These are phyloP conservation scores for Piloderma croceum DNA, from an alignment of 768 basidiomycete genomes.

Conservation along the genomic window DNA sequence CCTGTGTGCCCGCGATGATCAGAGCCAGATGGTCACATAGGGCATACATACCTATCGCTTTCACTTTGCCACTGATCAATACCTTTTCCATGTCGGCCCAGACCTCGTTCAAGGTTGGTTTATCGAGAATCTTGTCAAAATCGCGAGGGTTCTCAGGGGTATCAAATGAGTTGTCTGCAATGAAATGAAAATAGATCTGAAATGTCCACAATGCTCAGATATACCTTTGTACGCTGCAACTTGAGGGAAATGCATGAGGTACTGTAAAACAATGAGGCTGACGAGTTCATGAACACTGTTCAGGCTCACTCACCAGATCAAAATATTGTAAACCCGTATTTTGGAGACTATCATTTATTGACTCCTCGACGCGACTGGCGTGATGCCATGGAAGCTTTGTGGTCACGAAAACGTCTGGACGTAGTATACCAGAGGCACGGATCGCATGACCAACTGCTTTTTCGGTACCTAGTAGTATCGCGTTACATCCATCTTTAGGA, in stretches of 20 bases:
- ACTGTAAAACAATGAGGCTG: conserved; percentile 9
- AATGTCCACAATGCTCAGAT: too few relatives aligned
- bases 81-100: conserved; percentile 24
- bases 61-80: conserved; percentile 16
- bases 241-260: conserved; percentile 37
- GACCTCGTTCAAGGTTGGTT: conserved; percentile 19
- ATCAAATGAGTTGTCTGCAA: not conserved
- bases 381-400: conserved; percentile 37
- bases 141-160: conserved; percentile 16
- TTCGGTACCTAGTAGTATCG: conserved; percentile 29
- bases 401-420: conserved; percentile 44
- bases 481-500: not conserved
- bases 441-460: conserved; percentile 39
- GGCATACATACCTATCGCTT: too few relatives aligned
- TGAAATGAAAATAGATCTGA: not conserved
- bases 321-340: conserved; percentile 29
- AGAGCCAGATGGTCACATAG: too few relatives aligned
- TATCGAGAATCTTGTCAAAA: conserved; percentile 12
- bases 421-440: conserved; percentile 41
- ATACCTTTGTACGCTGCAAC: conserved; percentile 14
- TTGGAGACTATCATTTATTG: conserved; percentile 26
- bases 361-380: conserved; percentile 24
- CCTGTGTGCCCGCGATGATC: too few relatives aligned
- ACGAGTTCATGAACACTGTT: not conserved
- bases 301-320: conserved; percentile 20